Base-by-base conservation (phyloP, 352 stramenopile species). In the Phytopythium delawarense region DNA sequence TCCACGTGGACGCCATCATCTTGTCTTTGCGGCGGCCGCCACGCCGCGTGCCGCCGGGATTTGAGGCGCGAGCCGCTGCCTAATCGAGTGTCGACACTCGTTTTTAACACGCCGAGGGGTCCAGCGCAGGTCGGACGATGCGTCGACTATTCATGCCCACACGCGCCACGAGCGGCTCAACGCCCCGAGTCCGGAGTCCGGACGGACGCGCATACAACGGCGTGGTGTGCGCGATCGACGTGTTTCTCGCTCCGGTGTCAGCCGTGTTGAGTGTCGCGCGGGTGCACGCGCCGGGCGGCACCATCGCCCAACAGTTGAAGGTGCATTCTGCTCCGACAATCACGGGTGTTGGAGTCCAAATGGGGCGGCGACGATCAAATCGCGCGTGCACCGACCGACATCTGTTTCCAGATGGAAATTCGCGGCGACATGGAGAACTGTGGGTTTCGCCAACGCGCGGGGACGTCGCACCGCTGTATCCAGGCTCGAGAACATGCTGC, bases 91-190 rank as follows among this genome's bases (percentile, higher is more conserved):
- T 28, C 25, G 25, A 28, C 25, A 28, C 25, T 28, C 25, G 25
- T 28, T 51, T 51, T 30, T 51, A 32, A 32, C 45, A 51, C 45
- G 21, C n/a, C 21, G 45, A 51, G n/a, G 11, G 39, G 39, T 45
- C 39, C 39, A 45, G 16, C 45, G 45, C 45, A 51, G 21, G 45
- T 51, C 21, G 45, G 21, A 42, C 51, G 30, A 57, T 20, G 4
- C 13, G 51, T 35, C 51, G 51, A 57, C 51, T 57, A 57, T 32
- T 45, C 51, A 57, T 45, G 51, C 35, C 51, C 23, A 44, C 51
- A 57, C 20, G 32, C 51, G 20, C 8, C 45, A 6, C 7, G 3
- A 18, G 45, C 11, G 45, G 21, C 5, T 57, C 21, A 8, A 21
- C 2, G 18, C 23, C 28, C 28, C 2, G 28, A 3, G 1, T 32